Conservation (phyloP, 306 rosid species). For the Aeschynomene evenia region DNA sequence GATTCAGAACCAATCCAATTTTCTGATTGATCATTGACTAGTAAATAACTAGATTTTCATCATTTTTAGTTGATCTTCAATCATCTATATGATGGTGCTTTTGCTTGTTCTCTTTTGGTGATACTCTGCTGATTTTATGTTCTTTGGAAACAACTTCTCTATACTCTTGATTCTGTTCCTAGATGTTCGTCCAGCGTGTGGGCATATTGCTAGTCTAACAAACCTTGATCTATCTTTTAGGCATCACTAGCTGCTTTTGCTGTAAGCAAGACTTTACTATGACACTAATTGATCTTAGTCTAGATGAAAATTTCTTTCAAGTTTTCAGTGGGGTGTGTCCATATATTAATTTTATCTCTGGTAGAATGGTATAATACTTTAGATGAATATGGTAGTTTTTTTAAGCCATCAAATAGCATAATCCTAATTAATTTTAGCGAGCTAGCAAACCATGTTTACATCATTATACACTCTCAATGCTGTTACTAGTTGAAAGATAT, state of each 20-base stretch:
- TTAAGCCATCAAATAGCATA: too few species aligned
- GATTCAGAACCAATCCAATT: neutral
- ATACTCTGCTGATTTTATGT: neutral
- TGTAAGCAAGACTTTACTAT: neutral
- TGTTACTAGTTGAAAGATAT: constrained; percentile 32
- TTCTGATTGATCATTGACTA: constrained; percentile 1
- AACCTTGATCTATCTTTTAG: neutral
- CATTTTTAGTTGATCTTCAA: constrained; percentile 15
- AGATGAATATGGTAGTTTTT: too few species aligned
- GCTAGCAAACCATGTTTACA: neutral
- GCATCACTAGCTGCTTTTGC: neutral
- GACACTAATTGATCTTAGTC: constrained; percentile 8
- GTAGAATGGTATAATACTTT: too few species aligned
- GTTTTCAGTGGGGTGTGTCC: constrained; percentile 1
- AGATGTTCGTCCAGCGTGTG: neutral
- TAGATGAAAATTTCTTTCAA: constrained; percentile 7
- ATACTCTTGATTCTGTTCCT: neutral
- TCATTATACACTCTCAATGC: neutral
- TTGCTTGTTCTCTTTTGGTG: neutral
- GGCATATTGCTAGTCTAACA: neutral
- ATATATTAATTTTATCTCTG: neutral
- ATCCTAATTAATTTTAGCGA: too few species aligned
- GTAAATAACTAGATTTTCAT: neutral
- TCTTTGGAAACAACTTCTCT: neutral
- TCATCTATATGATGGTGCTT: neutral